phyloP scores from a whole-genome alignment of 345 rosid genomes.

The Jatropha curcas region DNA sequence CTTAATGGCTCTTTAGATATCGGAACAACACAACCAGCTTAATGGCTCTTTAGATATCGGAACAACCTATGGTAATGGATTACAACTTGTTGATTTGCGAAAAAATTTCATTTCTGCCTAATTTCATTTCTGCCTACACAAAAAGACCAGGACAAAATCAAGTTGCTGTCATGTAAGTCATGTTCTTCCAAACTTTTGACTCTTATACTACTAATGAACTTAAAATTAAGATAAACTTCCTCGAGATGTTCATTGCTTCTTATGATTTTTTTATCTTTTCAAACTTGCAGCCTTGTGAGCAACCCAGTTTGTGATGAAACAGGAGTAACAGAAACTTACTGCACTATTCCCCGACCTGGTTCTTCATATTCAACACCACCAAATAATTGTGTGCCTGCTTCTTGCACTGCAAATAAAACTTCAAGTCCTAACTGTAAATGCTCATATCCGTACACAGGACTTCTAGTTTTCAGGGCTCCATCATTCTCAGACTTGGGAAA shows the following conservation, averaged over 20 bases:
- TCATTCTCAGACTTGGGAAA: constrained; percentile 61
- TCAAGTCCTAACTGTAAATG: constrained; percentile 70
- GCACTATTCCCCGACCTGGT: constrained; percentile 31
- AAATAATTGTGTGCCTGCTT: constrained; percentile 40
- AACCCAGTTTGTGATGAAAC: constrained; percentile 65
- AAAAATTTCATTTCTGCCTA: constrained; percentile 40
- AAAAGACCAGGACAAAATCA: constrained; percentile 11
- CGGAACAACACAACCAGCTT: constrained; percentile 49
- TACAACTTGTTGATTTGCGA: constrained; percentile 59
- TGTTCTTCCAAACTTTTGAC: not conserved
- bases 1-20: constrained; percentile 57
- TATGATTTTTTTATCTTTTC: not conserved
- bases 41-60: constrained; percentile 58
- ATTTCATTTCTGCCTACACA: constrained; percentile 28
- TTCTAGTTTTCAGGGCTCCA: constrained; percentile 57
- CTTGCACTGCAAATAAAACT: constrained; percentile 38
- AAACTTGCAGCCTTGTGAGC: constrained; percentile 54
- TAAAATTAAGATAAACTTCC: not conserved
- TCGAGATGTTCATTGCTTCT: not conserved
- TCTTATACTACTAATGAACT: not conserved
- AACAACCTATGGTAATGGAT: constrained; percentile 36
- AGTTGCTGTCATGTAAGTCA: constrained; percentile 53
- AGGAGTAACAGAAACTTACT: constrained; percentile 35
- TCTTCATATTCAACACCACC: constrained; percentile 42
- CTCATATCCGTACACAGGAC: constrained; percentile 65